Percentiles rank a stretch among this genome's conserved stretches.
Conservation (phyloP, 371 early-diverging fungal species). For the Saksenaea vasiformis region DNA sequence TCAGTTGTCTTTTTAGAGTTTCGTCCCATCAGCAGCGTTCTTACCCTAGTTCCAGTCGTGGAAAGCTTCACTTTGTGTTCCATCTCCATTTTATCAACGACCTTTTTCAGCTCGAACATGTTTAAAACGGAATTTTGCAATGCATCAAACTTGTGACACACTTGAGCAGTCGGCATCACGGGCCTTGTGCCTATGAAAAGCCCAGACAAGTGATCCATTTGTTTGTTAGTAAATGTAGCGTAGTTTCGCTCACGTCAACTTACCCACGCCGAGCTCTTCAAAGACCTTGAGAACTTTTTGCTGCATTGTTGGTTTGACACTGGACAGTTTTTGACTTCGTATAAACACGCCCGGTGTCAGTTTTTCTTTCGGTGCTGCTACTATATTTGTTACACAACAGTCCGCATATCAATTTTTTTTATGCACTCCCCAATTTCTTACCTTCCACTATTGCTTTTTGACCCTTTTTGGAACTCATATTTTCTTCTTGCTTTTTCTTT, state of each 20-base stretch:
- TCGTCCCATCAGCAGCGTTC: neutral
- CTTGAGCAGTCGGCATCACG: slow-evolving; percentile 72
- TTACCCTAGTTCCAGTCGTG: slow-evolving; percentile 12
- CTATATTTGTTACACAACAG: slow-evolving; percentile 24
- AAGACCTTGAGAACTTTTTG: slow-evolving; percentile 66
- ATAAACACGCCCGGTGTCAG: slow-evolving; percentile 78
- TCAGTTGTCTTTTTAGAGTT: neutral
- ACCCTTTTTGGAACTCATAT: slow-evolving; percentile 19
- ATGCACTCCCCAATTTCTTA: neutral
- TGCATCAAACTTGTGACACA: slow-evolving; percentile 76
- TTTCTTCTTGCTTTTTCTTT: slow-evolving; percentile 32
- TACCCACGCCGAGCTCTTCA: slow-evolving; percentile 64
- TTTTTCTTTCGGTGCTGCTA: slow-evolving; percentile 58
- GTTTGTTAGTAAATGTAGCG: neutral
- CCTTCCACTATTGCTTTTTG: slow-evolving; percentile 26
- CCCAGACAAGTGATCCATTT: slow-evolving; percentile 21
- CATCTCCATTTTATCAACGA: slow-evolving; percentile 73
- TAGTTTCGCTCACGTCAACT: slow-evolving; percentile 8
- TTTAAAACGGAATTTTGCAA: slow-evolving; percentile 67
- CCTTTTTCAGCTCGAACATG: slow-evolving; percentile 77
- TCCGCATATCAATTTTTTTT: slow-evolving; percentile 3
- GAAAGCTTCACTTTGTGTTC: slow-evolving; percentile 64
- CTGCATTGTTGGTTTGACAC: slow-evolving; percentile 65
- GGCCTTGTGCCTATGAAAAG: slow-evolving; percentile 55
- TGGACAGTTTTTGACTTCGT: slow-evolving; percentile 69